phyloP scores from a whole-genome alignment of 805 yeast species.

The Candida khao-thaluensis region DNA sequence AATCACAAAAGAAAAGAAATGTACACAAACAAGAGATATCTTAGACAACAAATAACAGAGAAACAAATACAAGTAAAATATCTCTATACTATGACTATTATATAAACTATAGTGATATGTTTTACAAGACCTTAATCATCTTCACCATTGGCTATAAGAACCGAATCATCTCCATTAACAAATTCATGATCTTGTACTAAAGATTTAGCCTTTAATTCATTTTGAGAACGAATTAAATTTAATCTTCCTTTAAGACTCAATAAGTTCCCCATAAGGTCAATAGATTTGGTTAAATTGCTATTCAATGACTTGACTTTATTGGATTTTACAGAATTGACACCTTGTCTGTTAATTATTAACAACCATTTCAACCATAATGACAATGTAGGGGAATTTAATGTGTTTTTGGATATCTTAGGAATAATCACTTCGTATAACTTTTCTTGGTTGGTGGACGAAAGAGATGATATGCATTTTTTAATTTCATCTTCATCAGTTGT shows the following conservation, averaged over 20 bases:
- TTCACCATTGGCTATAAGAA: constrained; percentile 40
- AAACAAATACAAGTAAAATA: too few species aligned
- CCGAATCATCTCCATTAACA: constrained; percentile 30
- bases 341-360: constrained; percentile 49
- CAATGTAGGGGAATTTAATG: constrained; percentile 26
- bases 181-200: constrained; percentile 18
- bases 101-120: too few species aligned
- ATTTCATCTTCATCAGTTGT: constrained; percentile 32
- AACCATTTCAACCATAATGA: constrained; percentile 81
- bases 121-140: too few species aligned
- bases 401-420: constrained; percentile 26
- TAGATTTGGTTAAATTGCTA: constrained; percentile 52
- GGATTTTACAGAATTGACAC: constrained; percentile 1
- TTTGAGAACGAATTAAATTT: constrained; percentile 72
- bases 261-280: constrained; percentile 61
- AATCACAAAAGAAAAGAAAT: too few species aligned
- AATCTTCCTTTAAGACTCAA: constrained; percentile 84
- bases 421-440: constrained; percentile 29
- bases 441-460: constrained; percentile 25
- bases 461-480: constrained; percentile 37
- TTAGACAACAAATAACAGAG: too few species aligned
- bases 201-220: constrained; percentile 53
- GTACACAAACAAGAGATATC: too few species aligned
- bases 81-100: too few species aligned
- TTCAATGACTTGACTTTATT: constrained; percentile 46